Base-by-base conservation (phyloP, 345 rosid species). In the Pugionium cornutum region DNA sequence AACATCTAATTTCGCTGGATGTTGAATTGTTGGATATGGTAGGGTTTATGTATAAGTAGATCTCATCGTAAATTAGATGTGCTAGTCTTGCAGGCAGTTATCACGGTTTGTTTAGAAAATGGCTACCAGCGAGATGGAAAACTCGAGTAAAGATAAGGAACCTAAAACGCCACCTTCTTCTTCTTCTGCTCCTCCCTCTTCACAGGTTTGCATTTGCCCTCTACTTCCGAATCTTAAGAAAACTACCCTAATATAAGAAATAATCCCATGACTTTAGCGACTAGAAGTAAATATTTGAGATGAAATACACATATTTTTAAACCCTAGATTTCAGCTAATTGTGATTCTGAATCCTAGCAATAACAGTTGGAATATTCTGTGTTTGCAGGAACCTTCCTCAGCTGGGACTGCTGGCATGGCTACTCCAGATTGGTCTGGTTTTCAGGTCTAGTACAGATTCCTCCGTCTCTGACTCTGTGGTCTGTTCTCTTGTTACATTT, bases 371-470 rank as follows among this genome's bases (percentile, higher is more conserved):
- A 35, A 47, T n/a, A 25, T 69, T 66, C 10, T 70, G 67, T 54
- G 42, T 76, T 4, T 66, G 68, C 80, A 90, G 97, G 99, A 90
- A 75, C 95, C 80, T 52, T 72, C 89, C 3, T 75, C 84, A 0
- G 81, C 87, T 30, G 64, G 85, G 49, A 74, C 75, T 75, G 72
- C 90, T 40, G 86, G 81, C 55, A 44, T 79, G 6, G 88, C 88
- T 50, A 86, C 86, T 77, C 84, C 95, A 11, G 99, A 94, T 49
- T 94, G 99, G 99, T 74, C 97, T 5, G 92, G 97, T 47, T 94
- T 90, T 81, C 99, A 94, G 97, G 99, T 94, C 64, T 36, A 53
- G 52, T 36, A 59, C 66, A 48, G 62, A 53, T 68, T 30, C 41
- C 18, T 67, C 39, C 7, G 25, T 32, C 9, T 59, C 58, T 44